These are phyloP conservation scores for Aspergillus saccharolyticus DNA, from an alignment of 495 filamentous ascomycete genomes.

Conservation along the genomic window DNA sequence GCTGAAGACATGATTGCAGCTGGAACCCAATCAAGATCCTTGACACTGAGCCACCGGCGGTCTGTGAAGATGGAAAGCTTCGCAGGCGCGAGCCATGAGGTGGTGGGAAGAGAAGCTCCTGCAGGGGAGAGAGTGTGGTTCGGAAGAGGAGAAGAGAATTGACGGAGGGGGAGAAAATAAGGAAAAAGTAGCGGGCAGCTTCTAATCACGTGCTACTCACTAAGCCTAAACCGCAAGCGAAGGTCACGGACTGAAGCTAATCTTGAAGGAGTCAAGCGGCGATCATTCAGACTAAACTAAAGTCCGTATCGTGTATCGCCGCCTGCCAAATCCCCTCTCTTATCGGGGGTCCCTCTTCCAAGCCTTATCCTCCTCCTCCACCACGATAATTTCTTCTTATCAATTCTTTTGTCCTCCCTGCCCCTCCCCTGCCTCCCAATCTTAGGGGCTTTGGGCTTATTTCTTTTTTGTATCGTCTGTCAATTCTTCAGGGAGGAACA, in stretches of 20 bases:
- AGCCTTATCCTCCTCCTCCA: neutral
- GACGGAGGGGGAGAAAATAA: slow-evolving; percentile 1
- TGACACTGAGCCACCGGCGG: slow-evolving; percentile 14
- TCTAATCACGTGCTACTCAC: slow-evolving; percentile 14
- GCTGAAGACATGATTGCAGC: slow-evolving; percentile 31
- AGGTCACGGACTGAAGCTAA: slow-evolving; percentile 22
- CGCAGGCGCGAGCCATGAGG: slow-evolving; percentile 28
- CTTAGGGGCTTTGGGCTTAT: neutral
- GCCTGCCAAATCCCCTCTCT: neutral
- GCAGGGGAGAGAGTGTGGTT: slow-evolving; percentile 19
- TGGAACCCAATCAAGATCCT: slow-evolving; percentile 11
- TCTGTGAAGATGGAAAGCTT: slow-evolving; percentile 30
- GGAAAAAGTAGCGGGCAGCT: slow-evolving; percentile 2
- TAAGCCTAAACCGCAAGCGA: slow-evolving; percentile 21
- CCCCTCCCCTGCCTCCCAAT: neutral
- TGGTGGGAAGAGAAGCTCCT: too few relatives aligned
- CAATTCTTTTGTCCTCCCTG: neutral
- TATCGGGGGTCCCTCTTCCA: neutral
- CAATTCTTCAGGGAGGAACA: slow-evolving; percentile 7
- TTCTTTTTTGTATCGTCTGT: neutral
- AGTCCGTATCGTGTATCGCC: slow-evolving; percentile 1
- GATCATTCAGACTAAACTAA: too few relatives aligned
- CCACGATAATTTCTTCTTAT: too few relatives aligned
- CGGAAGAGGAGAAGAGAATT: slow-evolving; percentile 15
- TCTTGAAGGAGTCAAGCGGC: slow-evolving; percentile 15